Conservation (phyloP, 2,329 filamentous ascomycete species). For the Pseudogymnoascus sp. region DNA sequence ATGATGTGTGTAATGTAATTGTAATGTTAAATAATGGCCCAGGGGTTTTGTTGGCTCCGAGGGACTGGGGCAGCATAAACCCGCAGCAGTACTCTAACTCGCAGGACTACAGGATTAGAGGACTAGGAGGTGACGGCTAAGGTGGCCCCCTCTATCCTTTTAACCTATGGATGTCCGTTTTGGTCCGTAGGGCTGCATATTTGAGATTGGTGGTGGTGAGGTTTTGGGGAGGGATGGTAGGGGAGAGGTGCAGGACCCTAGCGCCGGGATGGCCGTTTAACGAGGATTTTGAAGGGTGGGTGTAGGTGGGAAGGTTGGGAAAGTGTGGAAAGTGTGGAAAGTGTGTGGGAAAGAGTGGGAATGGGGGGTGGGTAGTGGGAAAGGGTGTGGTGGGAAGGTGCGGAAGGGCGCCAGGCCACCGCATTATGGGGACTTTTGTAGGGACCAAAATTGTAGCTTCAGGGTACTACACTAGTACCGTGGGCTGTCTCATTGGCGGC, state of each 20-base stretch:
- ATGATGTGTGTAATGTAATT: background rate
- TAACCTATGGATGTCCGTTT: background rate
- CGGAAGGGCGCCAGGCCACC: background rate
- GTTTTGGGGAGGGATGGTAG: background rate
- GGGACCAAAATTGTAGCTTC: background rate
- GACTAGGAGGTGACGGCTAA: background rate
- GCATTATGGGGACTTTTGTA: background rate
- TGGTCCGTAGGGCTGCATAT: background rate
- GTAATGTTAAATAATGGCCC: background rate
- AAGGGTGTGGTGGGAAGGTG: background rate
- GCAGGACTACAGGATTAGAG: too few species aligned
- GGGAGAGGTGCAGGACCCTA: background rate
- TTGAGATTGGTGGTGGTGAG: background rate
- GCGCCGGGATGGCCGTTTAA: slow-evolving; percentile 2
- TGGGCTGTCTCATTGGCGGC: background rate
- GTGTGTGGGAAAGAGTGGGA: background rate
- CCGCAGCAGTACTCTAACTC: background rate
- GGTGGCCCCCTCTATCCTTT: background rate
- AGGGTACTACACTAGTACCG: background rate
- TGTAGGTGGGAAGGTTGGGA: background rate
- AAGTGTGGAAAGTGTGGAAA: background rate
- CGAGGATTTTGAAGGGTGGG: background rate
- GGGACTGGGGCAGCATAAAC: background rate
- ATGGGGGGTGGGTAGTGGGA: background rate
- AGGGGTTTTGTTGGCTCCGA: background rate